A percentile compares a stretch with the other conserved stretches of the same genome.
Evolutionary conservation across 2,329 filamentous ascomycete species (phyloP).

Genomic region (Hypomyces perniciosus): DNA sequence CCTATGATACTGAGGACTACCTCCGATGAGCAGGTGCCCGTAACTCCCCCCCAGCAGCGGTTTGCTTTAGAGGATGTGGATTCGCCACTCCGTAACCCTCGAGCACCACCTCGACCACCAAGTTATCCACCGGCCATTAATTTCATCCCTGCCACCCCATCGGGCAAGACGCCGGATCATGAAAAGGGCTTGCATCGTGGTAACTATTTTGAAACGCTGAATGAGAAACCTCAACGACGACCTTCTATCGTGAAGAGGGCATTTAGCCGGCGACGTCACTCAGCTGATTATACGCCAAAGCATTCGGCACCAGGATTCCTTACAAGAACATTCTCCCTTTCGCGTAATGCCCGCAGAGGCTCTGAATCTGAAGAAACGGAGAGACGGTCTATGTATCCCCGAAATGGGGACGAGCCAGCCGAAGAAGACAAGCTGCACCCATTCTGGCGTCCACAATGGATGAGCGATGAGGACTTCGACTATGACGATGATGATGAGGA

Average conservation of each 20-base stretch:
- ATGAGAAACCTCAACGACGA: constrained; percentile 39
- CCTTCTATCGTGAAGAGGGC: constrained; percentile 50
- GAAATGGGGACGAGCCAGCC: constrained; percentile 39
- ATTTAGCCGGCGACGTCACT: constrained; percentile 43
- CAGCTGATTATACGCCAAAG: constrained; percentile 36
- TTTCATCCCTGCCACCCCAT: constrained; percentile 59
- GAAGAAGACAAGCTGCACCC: constrained; percentile 54
- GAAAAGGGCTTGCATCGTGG: constrained; percentile 49
- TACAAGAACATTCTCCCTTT: constrained; percentile 48
- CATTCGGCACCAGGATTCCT: constrained; percentile 39
- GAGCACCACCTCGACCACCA: constrained; percentile 51
- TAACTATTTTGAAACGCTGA: constrained; percentile 46
- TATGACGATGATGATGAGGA: constrained; percentile 31
- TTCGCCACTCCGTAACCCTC: constrained; percentile 57
- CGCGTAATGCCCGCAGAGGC: constrained; percentile 32
- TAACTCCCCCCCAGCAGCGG: constrained; percentile 47
- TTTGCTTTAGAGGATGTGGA: constrained; percentile 50
- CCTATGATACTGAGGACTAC: constrained; percentile 35
- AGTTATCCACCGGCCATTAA: constrained; percentile 39
- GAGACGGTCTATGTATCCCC: constrained; percentile 32
- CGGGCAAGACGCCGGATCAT: constrained; percentile 48
- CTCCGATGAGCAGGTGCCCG: constrained; percentile 28
- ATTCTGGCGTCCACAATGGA: constrained; percentile 53
- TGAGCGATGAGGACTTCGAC: constrained; percentile 25
- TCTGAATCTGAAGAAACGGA: constrained; percentile 22